Conservation (phyloP, 2,329 filamentous ascomycete genomes). For the Cyphellophora europaea region DNA sequence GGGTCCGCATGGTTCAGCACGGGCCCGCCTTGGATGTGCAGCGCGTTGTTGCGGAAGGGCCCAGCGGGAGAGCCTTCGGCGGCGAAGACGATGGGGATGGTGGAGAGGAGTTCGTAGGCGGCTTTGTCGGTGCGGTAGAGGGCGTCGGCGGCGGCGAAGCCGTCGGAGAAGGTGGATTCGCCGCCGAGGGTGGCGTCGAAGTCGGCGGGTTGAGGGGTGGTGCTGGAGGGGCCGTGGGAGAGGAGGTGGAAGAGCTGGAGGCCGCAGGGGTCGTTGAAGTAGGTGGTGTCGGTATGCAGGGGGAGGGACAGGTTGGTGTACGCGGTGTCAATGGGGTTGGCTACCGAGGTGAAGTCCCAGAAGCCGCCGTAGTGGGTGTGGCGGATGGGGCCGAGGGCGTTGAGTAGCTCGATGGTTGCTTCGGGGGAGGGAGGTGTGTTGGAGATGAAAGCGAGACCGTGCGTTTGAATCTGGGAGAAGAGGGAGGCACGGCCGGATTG, state of each 20-base stretch:
- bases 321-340: constrained; percentile 79
- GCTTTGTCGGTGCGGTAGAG: constrained; percentile 45
- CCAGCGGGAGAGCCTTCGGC: constrained; percentile 70
- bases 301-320: constrained; percentile 79
- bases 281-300: constrained; percentile 89
- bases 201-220: constrained; percentile 27
- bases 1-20: constrained; percentile 62
- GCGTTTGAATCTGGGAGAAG: constrained; percentile 14
- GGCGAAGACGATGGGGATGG: constrained; percentile 60
- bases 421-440: constrained; percentile 37
- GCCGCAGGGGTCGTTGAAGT: constrained; percentile 86
- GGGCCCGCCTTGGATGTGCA: constrained; percentile 44
- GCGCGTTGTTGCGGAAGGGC: constrained; percentile 56
- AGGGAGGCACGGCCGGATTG: constrained; percentile 9
- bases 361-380: constrained; percentile 85
- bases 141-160: constrained; percentile 60
- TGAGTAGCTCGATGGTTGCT: constrained; percentile 64
- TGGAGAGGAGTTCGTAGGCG: constrained; percentile 50
- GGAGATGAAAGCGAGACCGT: constrained; percentile 15
- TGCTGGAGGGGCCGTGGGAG: constrained; percentile 52
- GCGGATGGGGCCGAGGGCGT: constrained; percentile 77
- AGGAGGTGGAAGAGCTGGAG: constrained; percentile 89
- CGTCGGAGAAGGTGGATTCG: constrained; percentile 74
- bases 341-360: constrained; percentile 82
- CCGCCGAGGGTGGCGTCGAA: constrained; percentile 50